These are phyloP conservation scores for Mycena filopes DNA, from an alignment of 768 basidiomycete species.

Conservation along the genomic window DNA sequence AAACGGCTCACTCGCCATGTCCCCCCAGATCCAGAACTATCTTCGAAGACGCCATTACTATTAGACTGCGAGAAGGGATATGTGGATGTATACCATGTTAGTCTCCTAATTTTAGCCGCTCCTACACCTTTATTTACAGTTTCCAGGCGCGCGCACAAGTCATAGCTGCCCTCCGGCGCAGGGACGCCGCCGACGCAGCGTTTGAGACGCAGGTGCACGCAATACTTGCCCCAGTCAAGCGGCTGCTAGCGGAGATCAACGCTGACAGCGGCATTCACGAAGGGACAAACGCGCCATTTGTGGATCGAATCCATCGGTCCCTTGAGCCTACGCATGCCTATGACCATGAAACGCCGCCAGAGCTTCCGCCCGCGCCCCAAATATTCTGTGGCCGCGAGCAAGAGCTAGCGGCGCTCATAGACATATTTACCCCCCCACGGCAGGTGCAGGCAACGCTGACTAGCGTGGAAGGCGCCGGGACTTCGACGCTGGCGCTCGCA, in stretches of 20 bases:
- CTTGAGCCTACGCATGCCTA: conserved; percentile 1
- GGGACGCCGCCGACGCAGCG: conserved; percentile 19
- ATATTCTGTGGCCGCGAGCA: conserved; percentile 28
- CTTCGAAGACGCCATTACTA: neutral
- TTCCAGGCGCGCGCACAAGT: conserved; percentile 10
- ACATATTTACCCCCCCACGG: neutral
- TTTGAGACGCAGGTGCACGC: conserved; percentile 18
- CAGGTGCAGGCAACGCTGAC: conserved; percentile 4
- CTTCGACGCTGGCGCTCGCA: conserved; percentile 24
- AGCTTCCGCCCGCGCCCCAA: conserved; percentile 26
- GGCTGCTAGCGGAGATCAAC: conserved; percentile 8
- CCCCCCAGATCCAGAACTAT: neutral
- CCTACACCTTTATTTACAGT: neutral
- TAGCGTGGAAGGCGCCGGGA: conserved; percentile 20
- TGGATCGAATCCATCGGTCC: neutral
- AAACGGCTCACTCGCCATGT: neutral
- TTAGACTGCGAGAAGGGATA: conserved; percentile 22
- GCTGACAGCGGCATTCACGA: neutral
- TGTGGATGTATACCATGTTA: conserved; percentile 18
- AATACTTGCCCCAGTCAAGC: conserved; percentile 15
- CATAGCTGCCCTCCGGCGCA: conserved; percentile 7
- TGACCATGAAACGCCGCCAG: neutral
- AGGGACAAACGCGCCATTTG: neutral
- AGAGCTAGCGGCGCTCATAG: conserved; percentile 7
- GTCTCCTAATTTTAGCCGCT: neutral